These are phyloP conservation scores for Sclerotinia trifoliorum DNA, from an alignment of 2,329 filamentous ascomycete species.

Conservation along the genomic window DNA sequence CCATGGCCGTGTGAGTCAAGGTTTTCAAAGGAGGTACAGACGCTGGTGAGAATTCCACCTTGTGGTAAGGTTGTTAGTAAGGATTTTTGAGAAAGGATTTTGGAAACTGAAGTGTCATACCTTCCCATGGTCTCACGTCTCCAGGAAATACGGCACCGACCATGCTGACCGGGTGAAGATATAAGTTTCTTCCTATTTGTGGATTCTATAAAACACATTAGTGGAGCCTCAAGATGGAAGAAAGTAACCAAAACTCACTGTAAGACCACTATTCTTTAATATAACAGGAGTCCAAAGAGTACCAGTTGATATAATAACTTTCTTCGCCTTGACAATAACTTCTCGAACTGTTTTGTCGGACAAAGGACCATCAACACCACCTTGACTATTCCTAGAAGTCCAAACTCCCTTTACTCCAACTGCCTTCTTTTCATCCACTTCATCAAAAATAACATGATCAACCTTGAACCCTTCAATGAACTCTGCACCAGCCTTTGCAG, in stretches of 20 bases:
- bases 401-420: constrained; percentile 72
- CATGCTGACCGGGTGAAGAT: constrained; percentile 72
- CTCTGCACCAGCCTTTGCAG: constrained; percentile 70
- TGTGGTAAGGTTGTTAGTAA: constrained; percentile 5
- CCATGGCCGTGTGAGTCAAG: constrained; percentile 79
- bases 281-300: constrained; percentile 75
- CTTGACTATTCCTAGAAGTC: constrained; percentile 66
- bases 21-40: constrained; percentile 76
- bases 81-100: not conserved
- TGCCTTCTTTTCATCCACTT: constrained; percentile 51
- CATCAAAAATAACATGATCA: constrained; percentile 67
- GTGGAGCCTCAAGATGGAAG: not conserved
- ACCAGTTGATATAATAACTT: constrained; percentile 76
- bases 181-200: constrained; percentile 78
- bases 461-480: constrained; percentile 83
- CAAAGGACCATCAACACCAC: constrained; percentile 52
- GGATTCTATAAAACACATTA: constrained; percentile 51
- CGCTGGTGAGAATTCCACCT: constrained; percentile 71
- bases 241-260: constrained; percentile 43
- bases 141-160: constrained; percentile 64
- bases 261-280: constrained; percentile 73
- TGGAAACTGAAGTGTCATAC: constrained; percentile 21
- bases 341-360: constrained; percentile 54
- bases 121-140: constrained; percentile 67
- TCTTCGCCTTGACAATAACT: constrained; percentile 73